phyloP scores from a whole-genome alignment of 2,329 filamentous ascomycete species.

The Plectosphaerella cucumerina region DNA sequence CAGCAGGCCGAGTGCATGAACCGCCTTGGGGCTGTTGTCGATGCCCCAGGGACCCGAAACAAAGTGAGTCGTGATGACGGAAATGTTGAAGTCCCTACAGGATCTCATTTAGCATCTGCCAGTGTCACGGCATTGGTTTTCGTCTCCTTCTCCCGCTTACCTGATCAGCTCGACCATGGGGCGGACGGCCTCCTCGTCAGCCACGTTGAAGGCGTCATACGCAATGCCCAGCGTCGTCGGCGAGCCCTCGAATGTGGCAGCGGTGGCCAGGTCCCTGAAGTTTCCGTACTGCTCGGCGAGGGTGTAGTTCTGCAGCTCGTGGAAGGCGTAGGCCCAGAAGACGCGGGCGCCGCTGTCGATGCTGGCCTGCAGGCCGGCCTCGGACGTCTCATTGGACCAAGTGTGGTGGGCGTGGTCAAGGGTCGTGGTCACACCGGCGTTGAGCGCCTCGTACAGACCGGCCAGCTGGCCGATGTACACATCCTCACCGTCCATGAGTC shows the following conservation, averaged over 20 bases:
- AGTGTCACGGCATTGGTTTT: slow-evolving; percentile 16
- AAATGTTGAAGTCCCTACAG: slow-evolving; percentile 27
- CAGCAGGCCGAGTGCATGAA: slow-evolving; percentile 31
- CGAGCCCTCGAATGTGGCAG: slow-evolving; percentile 17
- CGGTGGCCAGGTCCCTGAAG: slow-evolving; percentile 30
- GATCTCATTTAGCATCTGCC: slow-evolving; percentile 2
- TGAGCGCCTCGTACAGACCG: slow-evolving; percentile 45
- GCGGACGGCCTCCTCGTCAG: not conserved
- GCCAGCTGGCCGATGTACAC: slow-evolving; percentile 41
- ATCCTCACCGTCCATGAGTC: slow-evolving; percentile 34
- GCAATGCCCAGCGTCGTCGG: slow-evolving; percentile 34
- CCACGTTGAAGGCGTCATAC: slow-evolving; percentile 29
- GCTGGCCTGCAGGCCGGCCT: slow-evolving; percentile 40
- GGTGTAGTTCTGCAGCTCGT: slow-evolving; percentile 27
- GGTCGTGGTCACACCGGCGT: slow-evolving; percentile 47
- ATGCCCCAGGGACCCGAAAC: slow-evolving; percentile 32
- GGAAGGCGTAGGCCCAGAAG: slow-evolving; percentile 41
- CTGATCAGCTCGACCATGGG: not conserved
- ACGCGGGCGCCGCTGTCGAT: slow-evolving; percentile 44
- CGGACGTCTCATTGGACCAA: slow-evolving; percentile 34
- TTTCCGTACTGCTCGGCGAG: slow-evolving; percentile 29
- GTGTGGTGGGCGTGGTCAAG: slow-evolving; percentile 50
- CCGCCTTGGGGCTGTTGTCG: slow-evolving; percentile 31
- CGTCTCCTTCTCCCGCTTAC: not conserved
- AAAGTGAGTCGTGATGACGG: slow-evolving; percentile 42